Evolutionary conservation across 2,329 filamentous ascomycete species (phyloP), one percentile per base, ranked within the genome.

Genomic region (Arthroderma uncinatum): DNA sequence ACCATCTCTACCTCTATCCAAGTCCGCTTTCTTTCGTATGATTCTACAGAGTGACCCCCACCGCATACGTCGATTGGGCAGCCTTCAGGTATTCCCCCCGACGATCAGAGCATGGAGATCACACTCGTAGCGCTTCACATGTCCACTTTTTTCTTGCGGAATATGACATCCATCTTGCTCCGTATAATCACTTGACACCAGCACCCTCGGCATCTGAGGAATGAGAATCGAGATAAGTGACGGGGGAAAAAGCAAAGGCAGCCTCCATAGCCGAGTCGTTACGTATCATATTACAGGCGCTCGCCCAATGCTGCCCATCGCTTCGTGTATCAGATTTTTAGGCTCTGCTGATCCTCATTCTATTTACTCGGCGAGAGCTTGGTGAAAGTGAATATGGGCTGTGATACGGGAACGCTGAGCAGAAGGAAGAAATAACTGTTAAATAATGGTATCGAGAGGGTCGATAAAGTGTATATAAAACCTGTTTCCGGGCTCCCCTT

Each of bases 51-150:
- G 6, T 5, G 6, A 34, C 47, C n/a, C 47, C 19, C 47, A 6
- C n/a, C 25, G 19, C 25, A 2, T 3, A 30, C 34, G 34, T 37
- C 47, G 14, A 33, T 30, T 33, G n/a, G 25, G 25, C 14, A 9
- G 25, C 23, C 19, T 30, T 28, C 12, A 21, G 21, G 12, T 34
- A 12, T 25, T n/a, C 33, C 19, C 28, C 7, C 25, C 25, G 47
- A 16, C 47, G 47, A 50, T 33, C 47, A 50, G 47, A 47, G 40
- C 40, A 47, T 47, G 40, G 40, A 47, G 40, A 47, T 50, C 47
- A 30, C 47, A 50, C 47, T 16, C 47, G 47, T 34, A 50, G 23
- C 47, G 25, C 47, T 50, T 30, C 28, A 33, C 28, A 30, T 33
- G 28, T 50, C 47, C 47, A 50, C 47, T 50, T 50, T 50, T 50